phyloP scores from a whole-genome alignment of 768 basidiomycete species.

The Lactarius akahatsu region DNA sequence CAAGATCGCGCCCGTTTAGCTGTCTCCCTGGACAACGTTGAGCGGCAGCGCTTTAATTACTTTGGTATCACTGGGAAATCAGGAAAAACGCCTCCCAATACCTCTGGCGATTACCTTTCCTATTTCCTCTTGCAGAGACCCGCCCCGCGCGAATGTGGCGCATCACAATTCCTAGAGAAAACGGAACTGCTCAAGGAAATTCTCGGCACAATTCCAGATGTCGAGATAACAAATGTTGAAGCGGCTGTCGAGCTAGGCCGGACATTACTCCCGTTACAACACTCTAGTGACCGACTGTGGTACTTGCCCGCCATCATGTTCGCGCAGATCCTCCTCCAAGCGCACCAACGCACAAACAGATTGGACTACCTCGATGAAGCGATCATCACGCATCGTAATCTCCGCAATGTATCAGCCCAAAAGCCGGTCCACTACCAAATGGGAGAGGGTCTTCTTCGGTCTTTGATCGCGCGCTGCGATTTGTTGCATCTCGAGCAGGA shows the following conservation, averaged over 20 bases:
- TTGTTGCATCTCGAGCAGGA: background rate
- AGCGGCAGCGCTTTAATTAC: background rate
- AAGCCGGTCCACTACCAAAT: no score
- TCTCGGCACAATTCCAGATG: background rate
- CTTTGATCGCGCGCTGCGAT: background rate
- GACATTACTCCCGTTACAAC: background rate
- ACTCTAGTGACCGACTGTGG: background rate
- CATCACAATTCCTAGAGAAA: no score
- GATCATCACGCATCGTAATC: background rate
- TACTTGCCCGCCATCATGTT: rapidly evolving
- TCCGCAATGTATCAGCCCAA: no score
- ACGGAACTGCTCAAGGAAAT: background rate
- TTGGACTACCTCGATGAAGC: background rate
- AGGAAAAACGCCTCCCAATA: no score
- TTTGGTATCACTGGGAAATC: background rate
- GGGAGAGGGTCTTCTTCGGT: background rate
- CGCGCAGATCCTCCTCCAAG: background rate
- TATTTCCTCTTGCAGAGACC: no score
- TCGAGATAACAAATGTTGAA: background rate
- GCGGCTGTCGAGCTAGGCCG: background rate
- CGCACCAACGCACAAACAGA: background rate
- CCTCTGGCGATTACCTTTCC: no score
- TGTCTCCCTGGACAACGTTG: background rate
- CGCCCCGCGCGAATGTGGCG: no score
- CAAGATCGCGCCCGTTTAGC: background rate